These are phyloP conservation scores for Aspergillus sp. DNA, from an alignment of 2,329 filamentous ascomycete genomes.

Conservation along the genomic window DNA sequence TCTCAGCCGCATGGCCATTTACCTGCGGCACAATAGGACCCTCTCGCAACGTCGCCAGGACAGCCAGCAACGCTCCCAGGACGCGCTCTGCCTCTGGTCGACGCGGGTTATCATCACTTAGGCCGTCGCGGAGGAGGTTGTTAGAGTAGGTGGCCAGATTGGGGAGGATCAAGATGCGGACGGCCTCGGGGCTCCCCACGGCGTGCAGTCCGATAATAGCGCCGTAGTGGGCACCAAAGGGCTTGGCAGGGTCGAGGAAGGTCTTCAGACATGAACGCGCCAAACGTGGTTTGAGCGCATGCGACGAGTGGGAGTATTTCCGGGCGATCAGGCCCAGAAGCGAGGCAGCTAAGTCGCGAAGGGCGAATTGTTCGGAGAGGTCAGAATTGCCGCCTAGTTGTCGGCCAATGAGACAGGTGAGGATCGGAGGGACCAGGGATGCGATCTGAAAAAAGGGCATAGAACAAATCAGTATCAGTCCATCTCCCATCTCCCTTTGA, in stretches of 20 bases:
- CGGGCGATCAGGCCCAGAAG: conserved; percentile 69
- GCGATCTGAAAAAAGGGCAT: conserved; percentile 38
- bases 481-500: neutral
- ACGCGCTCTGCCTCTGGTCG: conserved; percentile 55
- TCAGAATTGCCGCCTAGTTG: conserved; percentile 58
- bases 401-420: conserved; percentile 83
- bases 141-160: conserved; percentile 58
- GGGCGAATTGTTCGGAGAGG: conserved; percentile 58
- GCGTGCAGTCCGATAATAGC: conserved; percentile 71
- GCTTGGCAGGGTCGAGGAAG: conserved; percentile 78
- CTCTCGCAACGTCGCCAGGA: conserved; percentile 47
- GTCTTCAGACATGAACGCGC: conserved; percentile 88
- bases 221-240: conserved; percentile 78
- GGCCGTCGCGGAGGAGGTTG: conserved; percentile 49
- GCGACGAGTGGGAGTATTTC: conserved; percentile 73
- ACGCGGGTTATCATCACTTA: conserved; percentile 43
- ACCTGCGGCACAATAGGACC: conserved; percentile 29
- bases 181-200: conserved; percentile 61
- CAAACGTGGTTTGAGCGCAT: conserved; percentile 76
- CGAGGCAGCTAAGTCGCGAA: conserved; percentile 76
- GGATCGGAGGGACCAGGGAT: conserved; percentile 70
- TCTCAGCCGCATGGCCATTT: conserved; percentile 33
- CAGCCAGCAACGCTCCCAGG: conserved; percentile 48
- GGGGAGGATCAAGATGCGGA: conserved; percentile 57
- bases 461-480: conserved; percentile 3